These are phyloP conservation scores for Serpula lacrymans DNA, from an alignment of 768 basidiomycete genomes.

Conservation along the genomic window DNA sequence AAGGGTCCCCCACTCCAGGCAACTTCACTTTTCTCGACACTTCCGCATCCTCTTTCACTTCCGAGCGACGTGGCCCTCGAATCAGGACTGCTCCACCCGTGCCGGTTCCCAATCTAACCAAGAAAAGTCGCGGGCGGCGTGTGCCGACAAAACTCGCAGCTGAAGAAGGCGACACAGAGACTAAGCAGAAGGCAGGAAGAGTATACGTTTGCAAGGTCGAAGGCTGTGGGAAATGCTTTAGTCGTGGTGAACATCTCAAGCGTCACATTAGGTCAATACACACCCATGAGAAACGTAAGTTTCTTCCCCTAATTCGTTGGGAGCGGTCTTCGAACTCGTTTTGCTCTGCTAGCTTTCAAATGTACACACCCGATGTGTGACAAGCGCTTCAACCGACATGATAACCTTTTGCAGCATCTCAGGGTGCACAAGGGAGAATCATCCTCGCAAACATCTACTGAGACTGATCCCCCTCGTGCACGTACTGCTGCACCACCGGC, in stretches of 20 bases:
- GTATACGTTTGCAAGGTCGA: slow-evolving; percentile 63
- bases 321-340: slow-evolving; percentile 24
- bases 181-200: slow-evolving; percentile 26
- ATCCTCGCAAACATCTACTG: slow-evolving; percentile 30
- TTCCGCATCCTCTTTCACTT: slow-evolving; percentile 31
- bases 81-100: slow-evolving; percentile 58
- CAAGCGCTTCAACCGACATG: slow-evolving; percentile 74
- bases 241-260: slow-evolving; percentile 73
- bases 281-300: slow-evolving; percentile 75
- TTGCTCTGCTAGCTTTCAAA: slow-evolving; percentile 52
- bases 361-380: slow-evolving; percentile 66
- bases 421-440: slow-evolving; percentile 57
- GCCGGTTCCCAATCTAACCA: slow-evolving; percentile 74
- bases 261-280: slow-evolving; percentile 73
- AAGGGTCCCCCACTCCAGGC: slow-evolving; percentile 26
- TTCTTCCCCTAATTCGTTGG: too few relatives aligned
- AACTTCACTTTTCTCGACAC: slow-evolving; percentile 33
- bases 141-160: slow-evolving; percentile 51
- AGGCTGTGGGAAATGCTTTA: slow-evolving; percentile 71
- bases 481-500: slow-evolving; percentile 18
- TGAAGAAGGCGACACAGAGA: slow-evolving; percentile 17
- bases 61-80: slow-evolving; percentile 44
- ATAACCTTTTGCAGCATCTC: slow-evolving; percentile 77
- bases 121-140: slow-evolving; percentile 75
- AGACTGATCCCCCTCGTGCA: too few relatives aligned